Evolutionary conservation across 345 rosid species (phyloP), one percentile per base, ranked within the genome.

Genomic region (sweet orange (Citrus sinensis)): DNA sequence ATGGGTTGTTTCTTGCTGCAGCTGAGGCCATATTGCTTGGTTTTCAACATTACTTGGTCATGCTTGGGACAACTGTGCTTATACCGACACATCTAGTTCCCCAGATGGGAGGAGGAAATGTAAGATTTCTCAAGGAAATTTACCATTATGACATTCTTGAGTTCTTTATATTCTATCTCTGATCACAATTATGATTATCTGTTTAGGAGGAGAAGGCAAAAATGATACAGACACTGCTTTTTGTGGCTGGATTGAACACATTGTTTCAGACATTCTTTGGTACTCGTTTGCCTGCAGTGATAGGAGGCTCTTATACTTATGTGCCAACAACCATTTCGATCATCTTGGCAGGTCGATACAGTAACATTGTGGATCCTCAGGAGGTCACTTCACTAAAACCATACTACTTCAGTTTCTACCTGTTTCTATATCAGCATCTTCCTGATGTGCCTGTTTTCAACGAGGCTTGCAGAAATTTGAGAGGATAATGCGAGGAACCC

Each of bases 101-200:
- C 66, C 97, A 94, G 78, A 96, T 96, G 97, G 99, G 99, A 83
- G 99, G 99, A 60, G 92, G 95, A 87, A 88, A 90, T 70, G 99
- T 96, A 85, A 86, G 89, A 60, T 46, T 80, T 80, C 67, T 63
- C 20, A 58, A 59, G 30, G 62, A 34, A 64, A 34, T 34, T 75
- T n/a, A 17, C 25, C 34, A n/a, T 62, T 60, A 67, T 9, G n/a
- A 22, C 11, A 27, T 29, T 17, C 13, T 63, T 81, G 42, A 42
- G 75, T 24, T n/a, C 51, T 78, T 70, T 46, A 55, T 14, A n/a
- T 60, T 16, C 58, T 35, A 37, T 2, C 16, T 24, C 35, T 40
- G 71, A 65, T 19, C 22, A 14, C 22, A 30, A 59, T 32, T 27
- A 27, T 20, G 42, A 29, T 67, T 49, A 35, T 22, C 5, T 63